These are phyloP conservation scores for Salisapilia sapeloensis DNA, from an alignment of 352 stramenopile species.

Conservation along the genomic window DNA sequence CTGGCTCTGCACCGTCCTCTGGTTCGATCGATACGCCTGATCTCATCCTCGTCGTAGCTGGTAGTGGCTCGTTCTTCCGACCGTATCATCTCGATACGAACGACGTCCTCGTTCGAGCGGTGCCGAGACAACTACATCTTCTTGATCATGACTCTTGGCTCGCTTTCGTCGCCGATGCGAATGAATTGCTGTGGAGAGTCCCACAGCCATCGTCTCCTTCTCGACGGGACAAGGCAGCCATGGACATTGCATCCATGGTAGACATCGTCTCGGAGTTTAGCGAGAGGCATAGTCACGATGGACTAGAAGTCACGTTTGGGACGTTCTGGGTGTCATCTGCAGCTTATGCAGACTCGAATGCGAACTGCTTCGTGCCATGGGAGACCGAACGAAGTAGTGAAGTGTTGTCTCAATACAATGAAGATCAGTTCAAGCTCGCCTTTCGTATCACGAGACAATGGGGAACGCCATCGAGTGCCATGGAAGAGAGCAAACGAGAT, in stretches of 20 bases:
- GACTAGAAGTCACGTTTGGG: conserved; percentile 35
- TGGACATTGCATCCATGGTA: conserved; percentile 19
- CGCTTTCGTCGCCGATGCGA: conserved; percentile 58
- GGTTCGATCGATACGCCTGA: conserved; percentile 3
- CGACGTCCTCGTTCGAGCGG: conserved; percentile 56
- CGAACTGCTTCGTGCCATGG: conserved; percentile 18
- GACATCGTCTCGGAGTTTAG: conserved; percentile 41
- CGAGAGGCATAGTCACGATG: conserved; percentile 27
- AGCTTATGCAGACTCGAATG: conserved; percentile 17
- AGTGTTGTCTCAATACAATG: conserved; percentile 12
- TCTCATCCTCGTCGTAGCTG: conserved; percentile 40
- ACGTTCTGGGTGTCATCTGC: conserved; percentile 11
- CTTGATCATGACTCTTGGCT: conserved; percentile 74
- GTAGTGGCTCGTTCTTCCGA: conserved; percentile 64
- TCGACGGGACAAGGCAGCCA: conserved; percentile 12
- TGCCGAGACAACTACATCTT: conserved; percentile 43
- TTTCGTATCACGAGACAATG: conserved; percentile 20
- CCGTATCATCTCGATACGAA: conserved; percentile 75
- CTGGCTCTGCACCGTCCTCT: conserved; percentile 1
- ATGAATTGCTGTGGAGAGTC: conserved; percentile 44
- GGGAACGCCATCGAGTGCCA: background rate
- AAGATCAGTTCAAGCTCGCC: conserved; percentile 47
- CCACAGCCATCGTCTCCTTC: conserved; percentile 27
- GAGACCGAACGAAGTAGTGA: conserved; percentile 11
- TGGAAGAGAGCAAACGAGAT: too few relatives aligned